These are phyloP conservation scores for Podaxis carcinomalis DNA, from an alignment of 768 basidiomycete species.

Conservation along the genomic window DNA sequence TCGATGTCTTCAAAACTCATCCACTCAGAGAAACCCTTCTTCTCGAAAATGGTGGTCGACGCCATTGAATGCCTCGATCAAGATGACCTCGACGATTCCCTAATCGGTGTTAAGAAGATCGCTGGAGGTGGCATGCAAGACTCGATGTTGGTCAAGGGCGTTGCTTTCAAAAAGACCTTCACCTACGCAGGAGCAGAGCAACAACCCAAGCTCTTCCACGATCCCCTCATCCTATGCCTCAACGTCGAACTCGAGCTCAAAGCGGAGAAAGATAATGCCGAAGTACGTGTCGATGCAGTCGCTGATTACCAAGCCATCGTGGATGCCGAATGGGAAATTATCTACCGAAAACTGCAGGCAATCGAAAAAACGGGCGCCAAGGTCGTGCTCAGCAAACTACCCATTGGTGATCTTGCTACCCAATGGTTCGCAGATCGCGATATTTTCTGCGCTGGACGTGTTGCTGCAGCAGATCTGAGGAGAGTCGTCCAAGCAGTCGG, in stretches of 20 bases:
- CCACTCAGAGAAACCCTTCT: slow-evolving; percentile 98
- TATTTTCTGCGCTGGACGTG: slow-evolving; percentile 98
- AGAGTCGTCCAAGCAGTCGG: slow-evolving; percentile 96
- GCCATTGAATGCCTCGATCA: slow-evolving; percentile 92
- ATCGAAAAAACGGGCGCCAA: slow-evolving; percentile 96
- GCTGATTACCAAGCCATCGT: slow-evolving; percentile 99
- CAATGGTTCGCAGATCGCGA: slow-evolving; percentile 99
- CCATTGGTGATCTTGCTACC: slow-evolving; percentile 97
- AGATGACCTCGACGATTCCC: slow-evolving; percentile 88
- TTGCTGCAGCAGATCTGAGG: slow-evolving; percentile 83
- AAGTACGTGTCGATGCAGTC: slow-evolving; percentile 94
- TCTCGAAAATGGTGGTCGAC: slow-evolving; percentile 98
- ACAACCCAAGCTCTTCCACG: slow-evolving; percentile 87
- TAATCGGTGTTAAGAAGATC: slow-evolving; percentile 97
- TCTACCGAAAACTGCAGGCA: slow-evolving; percentile 93
- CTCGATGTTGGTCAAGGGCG: slow-evolving; percentile 82
- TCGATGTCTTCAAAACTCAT: slow-evolving; percentile 99
- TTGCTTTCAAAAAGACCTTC: slow-evolving; percentile 99
- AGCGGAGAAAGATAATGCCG: slow-evolving; percentile 99
- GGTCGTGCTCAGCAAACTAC: slow-evolving; percentile 95
- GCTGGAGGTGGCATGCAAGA: slow-evolving; percentile 98
- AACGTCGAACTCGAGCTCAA: slow-evolving; percentile 99
- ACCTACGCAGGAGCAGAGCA: slow-evolving; percentile 99
- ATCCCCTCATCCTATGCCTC: slow-evolving; percentile 88
- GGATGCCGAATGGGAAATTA: slow-evolving; percentile 99